Evolutionary conservation across 805 yeast genomes (phyloP), one percentile per base, ranked within the genome.

Genomic region (Clavispora asparagi): DNA sequence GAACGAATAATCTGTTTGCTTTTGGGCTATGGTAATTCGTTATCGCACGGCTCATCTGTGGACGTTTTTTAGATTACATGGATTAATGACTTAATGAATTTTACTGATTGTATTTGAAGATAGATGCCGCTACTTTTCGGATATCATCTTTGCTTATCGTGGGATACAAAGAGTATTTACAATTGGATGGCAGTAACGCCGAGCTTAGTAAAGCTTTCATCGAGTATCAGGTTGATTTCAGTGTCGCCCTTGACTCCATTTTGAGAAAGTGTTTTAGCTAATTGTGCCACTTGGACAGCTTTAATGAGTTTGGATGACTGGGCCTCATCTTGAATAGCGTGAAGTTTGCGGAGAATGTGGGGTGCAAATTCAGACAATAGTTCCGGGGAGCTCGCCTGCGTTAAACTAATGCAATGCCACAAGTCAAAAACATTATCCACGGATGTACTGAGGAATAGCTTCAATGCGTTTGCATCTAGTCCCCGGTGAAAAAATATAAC

Each of bases 381-480:
- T 2, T 41, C 12, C 3, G 48, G 43, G 1, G 48, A 48, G 16
- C 43, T 37, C 14, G 38, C 16, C 14, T 47, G 52, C 1, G 57
- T 54, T 19, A 68, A 52, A 17, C 51, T 50, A 7, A 65, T 33
- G 33, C 67, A 57, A 28, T 63, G 64, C 13, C 60, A 56, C 32
- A 68, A 57, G n/a, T 67, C 72, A 28, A 48, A 53, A 2, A 48
- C 43, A 38, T 57, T 57, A 16, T 55, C 50, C 10, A 67, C 57
- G 1, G 54, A 48, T 30, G 55, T 47, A 16, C 50, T 45, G 32
- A 66, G 46, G 16, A 67, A 48, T 11, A 65, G 46, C 23, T 50
- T 42, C 36, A 68, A 58, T 11, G 55, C 37, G 2, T 51, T 43
- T 1, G 49, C 42, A 11, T 53, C 55, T 31, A 63, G 46, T 6